A percentile compares a stretch with the other conserved stretches of the same genome.
Conservation (phyloP, 2,329 filamentous ascomycete species). For the Cytospora chrysosperma region DNA sequence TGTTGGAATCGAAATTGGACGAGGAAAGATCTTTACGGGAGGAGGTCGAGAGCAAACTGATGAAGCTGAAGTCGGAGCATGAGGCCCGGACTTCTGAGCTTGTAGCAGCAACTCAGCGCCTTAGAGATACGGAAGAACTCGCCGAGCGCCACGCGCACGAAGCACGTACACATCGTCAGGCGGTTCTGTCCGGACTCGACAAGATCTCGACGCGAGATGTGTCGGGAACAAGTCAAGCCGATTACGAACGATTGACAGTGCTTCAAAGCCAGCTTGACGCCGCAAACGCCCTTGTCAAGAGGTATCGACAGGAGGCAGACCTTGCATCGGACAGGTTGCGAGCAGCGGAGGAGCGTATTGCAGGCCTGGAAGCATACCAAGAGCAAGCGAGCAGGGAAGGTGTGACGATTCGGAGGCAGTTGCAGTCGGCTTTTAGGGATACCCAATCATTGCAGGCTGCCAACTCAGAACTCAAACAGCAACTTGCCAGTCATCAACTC, state of each 20-base stretch:
- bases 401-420: slow-evolving; percentile 82
- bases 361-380: slow-evolving; percentile 93
- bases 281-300: slow-evolving; percentile 77
- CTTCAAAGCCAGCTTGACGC: slow-evolving; percentile 78
- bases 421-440: slow-evolving; percentile 82
- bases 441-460: slow-evolving; percentile 77
- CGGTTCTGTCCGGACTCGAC: slow-evolving; percentile 78
- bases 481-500: slow-evolving; percentile 81
- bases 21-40: slow-evolving; percentile 79
- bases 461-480: slow-evolving; percentile 78
- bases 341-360: slow-evolving; percentile 92
- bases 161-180: slow-evolving; percentile 79
- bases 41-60: slow-evolving; percentile 71
- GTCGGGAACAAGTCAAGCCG: slow-evolving; percentile 45
- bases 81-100: slow-evolving; percentile 78
- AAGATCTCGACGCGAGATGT: slow-evolving; percentile 62
- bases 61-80: slow-evolving; percentile 76
- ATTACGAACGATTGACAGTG: slow-evolving; percentile 66
- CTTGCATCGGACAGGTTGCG: slow-evolving; percentile 83
- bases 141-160: slow-evolving; percentile 85
- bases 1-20: slow-evolving; percentile 77
- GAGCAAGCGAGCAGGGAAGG: slow-evolving; percentile 95
- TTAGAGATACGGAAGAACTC: slow-evolving; percentile 84
- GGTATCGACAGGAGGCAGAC: slow-evolving; percentile 88
- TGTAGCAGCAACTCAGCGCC: slow-evolving; percentile 67